Percentiles rank a stretch among this genome's conserved stretches.
Conservation (phyloP, 2,329 filamentous ascomycete species). For the Emmonsiellopsis sp. region DNA sequence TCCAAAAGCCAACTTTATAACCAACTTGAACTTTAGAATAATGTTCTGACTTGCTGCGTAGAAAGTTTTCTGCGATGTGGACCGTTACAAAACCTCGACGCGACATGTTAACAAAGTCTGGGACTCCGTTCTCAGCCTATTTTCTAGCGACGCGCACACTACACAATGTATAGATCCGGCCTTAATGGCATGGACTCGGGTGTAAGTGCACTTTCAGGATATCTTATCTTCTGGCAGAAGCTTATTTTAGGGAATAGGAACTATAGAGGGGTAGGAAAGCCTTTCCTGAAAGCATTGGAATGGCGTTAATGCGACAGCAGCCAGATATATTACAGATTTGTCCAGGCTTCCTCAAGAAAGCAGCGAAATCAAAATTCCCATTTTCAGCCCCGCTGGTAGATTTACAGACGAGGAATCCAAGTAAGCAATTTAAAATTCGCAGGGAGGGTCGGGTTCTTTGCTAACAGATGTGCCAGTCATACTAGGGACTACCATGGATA, state of each 20-base stretch:
- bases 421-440: not conserved
- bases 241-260: not conserved
- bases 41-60: not conserved
- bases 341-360: not conserved
- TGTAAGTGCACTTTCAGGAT: not conserved
- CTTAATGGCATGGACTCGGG: not conserved
- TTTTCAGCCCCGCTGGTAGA: not conserved
- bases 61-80: not conserved
- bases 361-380: not conserved
- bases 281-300: not conserved
- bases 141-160: no score
- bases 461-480: not conserved
- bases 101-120: not conserved
- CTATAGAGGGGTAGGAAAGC: no score
- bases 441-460: not conserved
- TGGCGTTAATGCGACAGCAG: not conserved
- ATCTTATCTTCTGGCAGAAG: not conserved
- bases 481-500: not conserved
- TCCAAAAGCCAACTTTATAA: not conserved
- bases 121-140: no score
- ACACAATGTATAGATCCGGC: no score
- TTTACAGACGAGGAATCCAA: not conserved
- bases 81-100: not conserved
- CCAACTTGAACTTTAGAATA: not conserved
- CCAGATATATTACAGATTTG: not conserved